Evolutionary conservation across 371 early-diverging fungal genomes (phyloP), one percentile per base, ranked within the genome.

Genomic region (Mortierella sp.): DNA sequence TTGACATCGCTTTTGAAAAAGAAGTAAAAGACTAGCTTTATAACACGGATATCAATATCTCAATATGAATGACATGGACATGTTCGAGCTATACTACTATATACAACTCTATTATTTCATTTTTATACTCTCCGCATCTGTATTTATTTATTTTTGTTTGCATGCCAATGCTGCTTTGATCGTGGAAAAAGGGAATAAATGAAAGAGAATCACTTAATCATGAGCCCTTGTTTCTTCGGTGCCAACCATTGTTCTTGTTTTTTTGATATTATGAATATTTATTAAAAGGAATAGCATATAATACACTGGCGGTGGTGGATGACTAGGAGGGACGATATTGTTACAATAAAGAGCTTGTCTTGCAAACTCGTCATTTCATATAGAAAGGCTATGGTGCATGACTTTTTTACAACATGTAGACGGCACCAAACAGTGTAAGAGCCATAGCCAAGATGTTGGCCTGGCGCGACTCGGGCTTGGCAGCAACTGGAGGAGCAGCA

Each of bases 1-100:
- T 73, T 85, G 32, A 83, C 86, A 2, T 62, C 79, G 20, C 72
- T 84, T 18, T 37, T 84, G 58, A 83, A 77, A 71, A 76, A 59
- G 62, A 75, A 73, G 62, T 81, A 75, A 66, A 62, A 30, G 20
- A 16, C 18, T 45, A 45, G 12, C 5, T 18, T 45, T 45, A 18
- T 16, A 4, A 45, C 45, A 40, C 40, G 40, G 40, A 40, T 40
- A 40, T n/a, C n/a, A n/a, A n/a, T n/a, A 35, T 35, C 35, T 35
- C 35, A 35, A 35, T 8, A 35, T 0, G 35, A 8, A 35, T 35
- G 6, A 35, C 35, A 5, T 35, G 35, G 35, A 35, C 6, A 35
- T 35, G 35, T 35, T 35, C 35, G 6, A 5, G 35, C 35, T 35
- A 35, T 35, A 8, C 35, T 4, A 6, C 35, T 35, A 5, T 35